Conservation (phyloP, 2,329 filamentous ascomycete species). For the Phaeosphaeriaceae sp. region DNA sequence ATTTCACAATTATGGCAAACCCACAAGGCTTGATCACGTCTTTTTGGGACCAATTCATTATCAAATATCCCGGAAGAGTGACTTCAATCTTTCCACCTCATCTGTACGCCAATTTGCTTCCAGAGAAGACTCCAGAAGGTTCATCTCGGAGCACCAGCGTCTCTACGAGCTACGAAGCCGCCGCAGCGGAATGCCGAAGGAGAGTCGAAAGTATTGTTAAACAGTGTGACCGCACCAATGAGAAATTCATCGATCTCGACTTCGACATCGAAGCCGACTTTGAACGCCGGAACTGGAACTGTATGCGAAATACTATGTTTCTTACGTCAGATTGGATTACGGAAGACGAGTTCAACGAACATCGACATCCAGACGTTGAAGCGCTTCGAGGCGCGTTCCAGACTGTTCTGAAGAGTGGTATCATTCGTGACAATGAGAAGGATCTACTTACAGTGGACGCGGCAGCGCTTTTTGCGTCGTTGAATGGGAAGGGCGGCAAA, state of each 20-base stretch:
- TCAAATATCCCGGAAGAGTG: constrained; percentile 72
- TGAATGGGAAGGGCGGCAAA: no score
- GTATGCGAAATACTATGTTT: no score
- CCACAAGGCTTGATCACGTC: constrained; percentile 72
- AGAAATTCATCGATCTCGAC: constrained; percentile 81
- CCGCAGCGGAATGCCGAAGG: constrained; percentile 69
- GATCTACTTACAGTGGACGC: no score
- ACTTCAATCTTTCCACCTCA: constrained; percentile 73
- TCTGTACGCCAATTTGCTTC: constrained; percentile 60
- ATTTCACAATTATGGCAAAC: no score
- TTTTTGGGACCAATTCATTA: constrained; percentile 73
- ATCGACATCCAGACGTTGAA: no score
- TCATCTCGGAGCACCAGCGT: constrained; percentile 67
- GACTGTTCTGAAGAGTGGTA: no score
- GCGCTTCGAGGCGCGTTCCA: no score
- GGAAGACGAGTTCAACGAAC: no score
- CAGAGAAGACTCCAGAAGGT: constrained; percentile 58
- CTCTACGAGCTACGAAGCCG: constrained; percentile 78
- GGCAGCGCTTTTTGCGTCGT: no score
- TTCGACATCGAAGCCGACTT: constrained; percentile 87
- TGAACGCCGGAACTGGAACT: constrained; percentile 60
- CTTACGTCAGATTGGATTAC: constrained; percentile 31
- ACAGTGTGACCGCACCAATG: constrained; percentile 76
- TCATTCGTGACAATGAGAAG: no score
- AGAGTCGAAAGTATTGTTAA: constrained; percentile 62